Evolutionary conservation across 176 grass and related monocot genomes (phyloP), one percentile per base, ranked within the genome.

Genomic region (Stipa capillata): DNA sequence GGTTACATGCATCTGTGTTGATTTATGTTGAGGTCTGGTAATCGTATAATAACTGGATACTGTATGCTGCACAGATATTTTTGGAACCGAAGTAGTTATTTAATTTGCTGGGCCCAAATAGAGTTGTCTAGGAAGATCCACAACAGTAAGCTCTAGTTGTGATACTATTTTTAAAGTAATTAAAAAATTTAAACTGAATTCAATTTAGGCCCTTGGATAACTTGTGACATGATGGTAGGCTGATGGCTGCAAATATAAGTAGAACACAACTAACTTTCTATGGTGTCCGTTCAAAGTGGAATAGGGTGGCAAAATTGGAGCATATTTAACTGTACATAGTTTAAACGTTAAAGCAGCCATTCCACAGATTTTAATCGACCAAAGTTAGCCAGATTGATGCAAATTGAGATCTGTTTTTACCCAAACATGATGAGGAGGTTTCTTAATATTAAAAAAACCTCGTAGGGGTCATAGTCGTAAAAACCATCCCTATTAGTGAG

Each of bases 401-500:
- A 49, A 59, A 81, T 45, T 76, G 20, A 81, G 47, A 34, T 52
- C 6, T 78, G 41, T 50, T 27, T 28, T 42, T 50, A 47, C 45
- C 40, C 57, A 77, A 42, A 74, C 13, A 53, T n/a, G 54, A 12
- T 43, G 13, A 60, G 8, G 65, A 53, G 34, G 13, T 87, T 58
- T 47, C 9, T 49, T n/a, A n/a, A n/a, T n/a, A n/a, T 17, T 53
- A 55, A 55, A 51, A 25, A 1, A 77, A 70, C 25, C 14, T 61
- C 35, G 60, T 48, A 76, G 34, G 63, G 24, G 72, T 63, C 72
- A 76, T 59, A 59, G 85, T 43, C 44, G 17, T 51, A 70, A 71
- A 87, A 87, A 54, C 7, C 36, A 69, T n/a, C 32, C 53, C 43
- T 76, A 76, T 62, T 54, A 42, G 85, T 63, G 64, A 33, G 53